Evolutionary conservation across 805 yeast species (phyloP), one percentile per base, ranked within the genome.

Genomic region (Cyberlindnera galapagoensis): DNA sequence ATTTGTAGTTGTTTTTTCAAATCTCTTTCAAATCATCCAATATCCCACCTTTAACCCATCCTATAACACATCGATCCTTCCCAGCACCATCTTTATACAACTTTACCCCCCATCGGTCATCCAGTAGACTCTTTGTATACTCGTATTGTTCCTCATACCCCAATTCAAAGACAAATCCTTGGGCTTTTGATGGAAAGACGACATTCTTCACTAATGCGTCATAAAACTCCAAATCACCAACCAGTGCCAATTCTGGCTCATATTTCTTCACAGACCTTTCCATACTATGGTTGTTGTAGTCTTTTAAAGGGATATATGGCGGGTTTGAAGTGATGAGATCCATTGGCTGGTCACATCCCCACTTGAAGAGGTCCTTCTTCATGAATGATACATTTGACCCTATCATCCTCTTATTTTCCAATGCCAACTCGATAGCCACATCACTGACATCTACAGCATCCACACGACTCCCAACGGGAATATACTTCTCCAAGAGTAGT

Each of bases 241-340:
- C 56, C n/a, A 90, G 61, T 0, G 97, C 97, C 12, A 73, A 51
- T 17, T 51, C 46, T 0, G 98, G 97, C 57, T 90, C 98, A 54
- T 69, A 79, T 9, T 56, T 24, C 24, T 69, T 59, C 0, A 90
- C 97, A 0, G 95, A 80, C 27, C 47, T 51, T 35, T 76, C 81
- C 0, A 76, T 72, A 7, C 28, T 36, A 9, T 68, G 56, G 4
- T 55, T 46, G 8, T 39, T 39, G 46, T 69, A 69, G 29, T 77
- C 76, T 0, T 40, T 28, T 3, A 19, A 7, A 0, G 84, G 74
- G 6, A 88, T 78, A 50, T 90, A 90, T 0, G 98, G 98, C 1
- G 98, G 98, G 46, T 90, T 90, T n/a, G 95, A 74, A 0, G 79
- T 69, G 1, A 92, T 50, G 3, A 90, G 33, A 37, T 80, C 81